phyloP scores from a whole-genome alignment of 768 basidiomycete genomes.

The Cystoderma amianthinum region DNA sequence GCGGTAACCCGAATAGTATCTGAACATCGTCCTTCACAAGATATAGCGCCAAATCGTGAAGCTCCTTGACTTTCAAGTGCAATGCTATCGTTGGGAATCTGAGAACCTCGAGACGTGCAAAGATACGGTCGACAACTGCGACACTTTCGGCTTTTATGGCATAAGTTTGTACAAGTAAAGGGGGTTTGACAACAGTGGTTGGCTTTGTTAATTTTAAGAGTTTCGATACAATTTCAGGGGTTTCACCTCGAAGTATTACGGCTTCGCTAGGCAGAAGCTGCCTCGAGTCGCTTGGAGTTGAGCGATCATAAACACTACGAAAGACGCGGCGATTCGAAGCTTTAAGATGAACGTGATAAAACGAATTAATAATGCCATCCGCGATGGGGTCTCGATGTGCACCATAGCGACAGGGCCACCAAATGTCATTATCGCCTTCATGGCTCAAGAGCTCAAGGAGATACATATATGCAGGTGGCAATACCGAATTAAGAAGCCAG shows the following conservation, averaged over 20 bases:
- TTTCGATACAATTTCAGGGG: neutral
- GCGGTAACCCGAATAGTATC: neutral
- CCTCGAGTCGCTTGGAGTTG: slow-evolving; percentile 10
- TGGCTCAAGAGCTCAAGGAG: slow-evolving; percentile 22
- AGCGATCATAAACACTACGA: slow-evolving; percentile 12
- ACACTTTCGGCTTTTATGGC: neutral
- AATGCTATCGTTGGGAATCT: neutral
- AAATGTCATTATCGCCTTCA: slow-evolving; percentile 13
- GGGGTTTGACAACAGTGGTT: neutral
- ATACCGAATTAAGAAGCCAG: slow-evolving; percentile 28
- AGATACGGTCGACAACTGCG: neutral
- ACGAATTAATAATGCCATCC: slow-evolving; percentile 15
- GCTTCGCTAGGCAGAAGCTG: slow-evolving; percentile 16
- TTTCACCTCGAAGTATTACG: slow-evolving; percentile 2
- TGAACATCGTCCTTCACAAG: neutral
- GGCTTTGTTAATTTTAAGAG: neutral
- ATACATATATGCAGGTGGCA: slow-evolving; percentile 30
- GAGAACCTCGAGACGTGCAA: neutral
- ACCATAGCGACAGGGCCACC: slow-evolving; percentile 37
- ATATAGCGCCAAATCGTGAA: neutral
- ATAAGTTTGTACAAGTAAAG: neutral
- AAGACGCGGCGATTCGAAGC: slow-evolving; percentile 16
- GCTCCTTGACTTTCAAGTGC: neutral
- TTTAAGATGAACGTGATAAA: slow-evolving; percentile 19
- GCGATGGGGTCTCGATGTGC: slow-evolving; percentile 11